phyloP scores from a whole-genome alignment of 257 asterid species.

The Thymus quinquecostatus region DNA sequence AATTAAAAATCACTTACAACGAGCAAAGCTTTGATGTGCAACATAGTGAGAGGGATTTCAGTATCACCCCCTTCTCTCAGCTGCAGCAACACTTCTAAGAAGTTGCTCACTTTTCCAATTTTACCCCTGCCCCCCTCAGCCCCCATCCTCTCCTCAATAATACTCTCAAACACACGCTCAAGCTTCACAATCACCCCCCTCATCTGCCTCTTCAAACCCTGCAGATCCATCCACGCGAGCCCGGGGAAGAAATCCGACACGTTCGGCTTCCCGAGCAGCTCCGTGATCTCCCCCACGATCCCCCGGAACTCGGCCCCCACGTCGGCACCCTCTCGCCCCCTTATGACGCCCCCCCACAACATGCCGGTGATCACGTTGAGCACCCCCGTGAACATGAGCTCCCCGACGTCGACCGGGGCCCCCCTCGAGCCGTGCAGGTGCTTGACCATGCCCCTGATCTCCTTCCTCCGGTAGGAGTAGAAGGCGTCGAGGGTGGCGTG shows the following conservation, averaged over 20 bases:
- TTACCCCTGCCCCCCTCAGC: not conserved
- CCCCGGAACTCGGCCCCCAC: slow-evolving; percentile 47
- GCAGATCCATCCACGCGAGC: slow-evolving; percentile 51
- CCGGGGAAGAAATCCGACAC: slow-evolving; percentile 56
- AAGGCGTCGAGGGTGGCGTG: slow-evolving; percentile 38
- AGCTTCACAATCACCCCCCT: slow-evolving; percentile 24
- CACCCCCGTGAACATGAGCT: slow-evolving; percentile 45
- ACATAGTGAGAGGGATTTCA: slow-evolving; percentile 55
- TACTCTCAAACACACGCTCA: slow-evolving; percentile 37
- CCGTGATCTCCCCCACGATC: slow-evolving; percentile 39
- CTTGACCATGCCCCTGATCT: slow-evolving; percentile 34
- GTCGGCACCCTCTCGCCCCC: slow-evolving; percentile 33
- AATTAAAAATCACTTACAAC: slow-evolving; percentile 41
- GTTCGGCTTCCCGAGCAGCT: slow-evolving; percentile 48
- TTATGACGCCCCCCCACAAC: slow-evolving; percentile 51
- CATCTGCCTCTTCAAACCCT: slow-evolving; percentile 48
- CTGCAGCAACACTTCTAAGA: slow-evolving; percentile 55
- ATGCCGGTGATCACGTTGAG: slow-evolving; percentile 44
- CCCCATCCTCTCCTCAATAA: slow-evolving; percentile 22
- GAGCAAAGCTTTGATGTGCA: slow-evolving; percentile 63
- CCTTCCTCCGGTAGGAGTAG: slow-evolving; percentile 39
- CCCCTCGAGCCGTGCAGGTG: slow-evolving; percentile 23
- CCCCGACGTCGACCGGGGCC: slow-evolving; percentile 36
- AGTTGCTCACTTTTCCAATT: slow-evolving; percentile 33
- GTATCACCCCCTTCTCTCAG: slow-evolving; percentile 47